Evolutionary conservation across 2,329 filamentous ascomycete genomes (phyloP).

Genomic region (Podosphaera leucotricha): DNA sequence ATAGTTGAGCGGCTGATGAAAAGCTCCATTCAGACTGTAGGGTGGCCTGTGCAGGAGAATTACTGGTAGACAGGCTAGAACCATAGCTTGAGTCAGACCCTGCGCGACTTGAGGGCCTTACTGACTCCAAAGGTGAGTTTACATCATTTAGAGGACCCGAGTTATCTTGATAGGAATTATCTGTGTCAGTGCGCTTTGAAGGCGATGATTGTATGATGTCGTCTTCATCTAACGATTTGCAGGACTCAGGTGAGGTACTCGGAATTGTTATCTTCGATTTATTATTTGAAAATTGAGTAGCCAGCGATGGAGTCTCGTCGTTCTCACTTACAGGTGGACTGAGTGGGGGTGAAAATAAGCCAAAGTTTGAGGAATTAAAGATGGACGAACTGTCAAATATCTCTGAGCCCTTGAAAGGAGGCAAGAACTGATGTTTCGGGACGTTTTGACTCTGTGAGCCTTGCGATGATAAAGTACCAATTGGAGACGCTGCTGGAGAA

Average conservation of each 20-base stretch:
- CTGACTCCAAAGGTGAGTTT: too few relatives aligned
- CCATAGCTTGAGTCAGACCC: constrained; percentile 22
- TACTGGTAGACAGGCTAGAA: constrained; percentile 23
- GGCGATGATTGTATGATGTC: too few relatives aligned
- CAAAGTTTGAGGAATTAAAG: constrained; percentile 12
- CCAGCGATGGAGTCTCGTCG: constrained; percentile 38
- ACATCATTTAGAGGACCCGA: constrained; percentile 5
- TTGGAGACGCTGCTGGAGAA: constrained; percentile 11
- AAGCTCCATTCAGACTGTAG: too few relatives aligned
- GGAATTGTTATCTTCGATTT: constrained; percentile 59
- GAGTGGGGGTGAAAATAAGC: constrained; percentile 27
- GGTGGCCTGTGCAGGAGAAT: constrained; percentile 20
- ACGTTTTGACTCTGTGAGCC: not conserved
- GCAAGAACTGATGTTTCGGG: not conserved
- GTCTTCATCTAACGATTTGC: constrained; percentile 54
- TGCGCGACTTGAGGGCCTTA: constrained; percentile 15
- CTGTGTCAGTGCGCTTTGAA: too few relatives aligned
- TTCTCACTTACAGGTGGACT: constrained; percentile 51
- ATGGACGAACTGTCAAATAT: constrained; percentile 11
- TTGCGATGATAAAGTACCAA: constrained; percentile 2
- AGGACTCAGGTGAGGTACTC: constrained; percentile 48
- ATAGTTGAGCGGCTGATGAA: too few relatives aligned
- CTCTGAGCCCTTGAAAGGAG: constrained; percentile 22
- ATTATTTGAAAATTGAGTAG: constrained; percentile 44
- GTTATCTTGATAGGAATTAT: too few relatives aligned